Evolutionary conservation across 495 filamentous ascomycete genomes (phyloP), one percentile per base, ranked within the genome.

Genomic region (Pseudotulostoma volvatum): DNA sequence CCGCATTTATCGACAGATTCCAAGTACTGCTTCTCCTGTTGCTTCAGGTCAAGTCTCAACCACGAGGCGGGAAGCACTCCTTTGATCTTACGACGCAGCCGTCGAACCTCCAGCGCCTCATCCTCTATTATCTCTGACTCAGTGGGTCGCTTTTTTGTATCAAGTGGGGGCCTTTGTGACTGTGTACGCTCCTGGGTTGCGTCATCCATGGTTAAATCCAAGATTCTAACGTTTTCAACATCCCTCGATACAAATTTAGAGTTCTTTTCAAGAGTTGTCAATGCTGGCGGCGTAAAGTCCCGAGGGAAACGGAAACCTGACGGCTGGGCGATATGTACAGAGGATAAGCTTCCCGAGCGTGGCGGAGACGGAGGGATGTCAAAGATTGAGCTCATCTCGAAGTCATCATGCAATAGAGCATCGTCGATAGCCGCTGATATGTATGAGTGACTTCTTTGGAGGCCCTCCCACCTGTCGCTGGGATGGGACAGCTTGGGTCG

Each of bases 21-120:
- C 37, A 44, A 15, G 42, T 60, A 45, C 54, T 64, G 49, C 40
- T 60, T 56, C 30, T 45, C 34, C 9, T 57, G 50, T 25, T 66
- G 47, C 48, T 66, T 45, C 41, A 58, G 52, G 48, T 93, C 77
- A 30, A 96, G 62, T 44, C 81, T 73, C 33, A 92, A 66, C 79
- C 81, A 93, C 2, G 88, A 95, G 3, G 88, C 88, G 25, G 88
- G 87, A 32, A 96, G 68, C 11, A 94, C 85, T 25, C 87, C 87
- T 38, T 75, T 76, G 33, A 88, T 88, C 41, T 59, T 74, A 33
- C 64, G 69, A 31, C 68, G 59, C 11, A 63, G 48, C 37, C 49
- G 50, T 43, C 52, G 47, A 8, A 76, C 52, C 31, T 42, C 44
- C 18, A 42, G 39, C 17, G 58, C 53, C 37, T 59, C 37, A 7